Evolutionary conservation across 2,329 filamentous ascomycete genomes (phyloP), one percentile per base, ranked within the genome.

Genomic region (Microsporum canis): DNA sequence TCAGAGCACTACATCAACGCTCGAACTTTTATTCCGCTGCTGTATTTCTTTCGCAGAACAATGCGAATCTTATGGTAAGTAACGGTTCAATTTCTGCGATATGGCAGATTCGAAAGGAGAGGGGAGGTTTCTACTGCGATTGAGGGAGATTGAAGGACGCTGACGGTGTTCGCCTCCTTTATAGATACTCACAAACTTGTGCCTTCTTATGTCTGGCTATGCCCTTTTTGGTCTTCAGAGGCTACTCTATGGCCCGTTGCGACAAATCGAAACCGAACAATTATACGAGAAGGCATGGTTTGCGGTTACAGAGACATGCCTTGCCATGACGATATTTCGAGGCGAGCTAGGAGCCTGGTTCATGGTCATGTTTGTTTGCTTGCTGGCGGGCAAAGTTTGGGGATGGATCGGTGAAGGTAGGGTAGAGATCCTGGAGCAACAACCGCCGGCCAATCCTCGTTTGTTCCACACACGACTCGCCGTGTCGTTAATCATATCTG

Each of bases 251-350:
- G 94, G 94, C 63, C 86, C 85, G 17, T 83, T 99, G 27, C 90
- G 95, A 66, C 88, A 91, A 31, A 89, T 95, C 78, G 94, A 99
- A 78, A 88, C 94, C 69, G 95, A 99, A 75, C 92, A 97, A 73
- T 83, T 99, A 12, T 96, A 95, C 71, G 94, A 99, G 75, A 92
- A 92, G 75, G 91, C 89, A 57, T 99, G 95, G 95, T 96, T 96
- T 71, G 92, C 94, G 43, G 89, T 97, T 45, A 96, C 92, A 55
- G 94, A 99, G 77, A 99, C 94, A 65, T 89, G 91, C 70, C 80
- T 99, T 65, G 94, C 94, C 34, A 97, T 99, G 92, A 96, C 94
- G 34, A 96, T 96, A 66, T 97, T 99, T 75, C 83, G 94, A 51
- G 94, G 96, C 65, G 91, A 97, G 72, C 85, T 99, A 17, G 92